These are phyloP conservation scores for Megacollybia marginata DNA, from an alignment of 768 basidiomycete genomes.

Conservation along the genomic window DNA sequence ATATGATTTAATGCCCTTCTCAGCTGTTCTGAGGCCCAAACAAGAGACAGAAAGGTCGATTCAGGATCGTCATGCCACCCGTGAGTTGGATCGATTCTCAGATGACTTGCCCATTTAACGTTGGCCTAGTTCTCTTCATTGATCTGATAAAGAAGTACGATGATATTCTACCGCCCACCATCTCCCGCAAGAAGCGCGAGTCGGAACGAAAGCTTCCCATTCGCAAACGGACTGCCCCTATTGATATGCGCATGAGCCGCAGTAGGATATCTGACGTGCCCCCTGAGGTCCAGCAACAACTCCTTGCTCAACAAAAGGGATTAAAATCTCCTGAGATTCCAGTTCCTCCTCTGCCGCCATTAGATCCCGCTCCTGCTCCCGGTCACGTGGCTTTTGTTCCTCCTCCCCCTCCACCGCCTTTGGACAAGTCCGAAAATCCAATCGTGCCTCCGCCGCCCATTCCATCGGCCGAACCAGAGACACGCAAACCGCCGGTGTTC, in stretches of 20 bases:
- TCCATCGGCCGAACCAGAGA: conserved; percentile 3
- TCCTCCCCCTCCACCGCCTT: conserved; percentile 4
- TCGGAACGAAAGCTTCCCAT: conserved; percentile 78
- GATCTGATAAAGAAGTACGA: conserved; percentile 76
- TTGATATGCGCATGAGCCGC: conserved; percentile 86
- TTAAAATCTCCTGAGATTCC: conserved; percentile 2
- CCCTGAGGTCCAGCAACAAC: conserved; percentile 63
- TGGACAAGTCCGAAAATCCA: conserved; percentile 1
- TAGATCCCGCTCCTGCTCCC: not conserved
- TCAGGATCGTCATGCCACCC: conserved; percentile 81
- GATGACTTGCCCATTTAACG: not conserved
- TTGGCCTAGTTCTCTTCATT: conserved; percentile 64
- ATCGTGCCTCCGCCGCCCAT: conserved; percentile 5
- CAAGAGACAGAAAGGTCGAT: conserved; percentile 78
- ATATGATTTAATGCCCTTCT: not conserved
- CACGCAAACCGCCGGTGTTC: conserved; percentile 31
- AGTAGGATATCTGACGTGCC: conserved; percentile 65
- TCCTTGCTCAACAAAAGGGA: conserved; percentile 36
- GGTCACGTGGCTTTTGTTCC: not conserved
- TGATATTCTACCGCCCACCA: conserved; percentile 70
- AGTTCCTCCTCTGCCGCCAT: conserved; percentile 16
- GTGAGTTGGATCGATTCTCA: conserved; percentile 31
- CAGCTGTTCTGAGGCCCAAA: conserved; percentile 79
- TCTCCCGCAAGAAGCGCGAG: conserved; percentile 81
- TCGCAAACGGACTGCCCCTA: conserved; percentile 78